Conservation (phyloP, 306 rosid genomes). For the Begonia peltatifolia region DNA sequence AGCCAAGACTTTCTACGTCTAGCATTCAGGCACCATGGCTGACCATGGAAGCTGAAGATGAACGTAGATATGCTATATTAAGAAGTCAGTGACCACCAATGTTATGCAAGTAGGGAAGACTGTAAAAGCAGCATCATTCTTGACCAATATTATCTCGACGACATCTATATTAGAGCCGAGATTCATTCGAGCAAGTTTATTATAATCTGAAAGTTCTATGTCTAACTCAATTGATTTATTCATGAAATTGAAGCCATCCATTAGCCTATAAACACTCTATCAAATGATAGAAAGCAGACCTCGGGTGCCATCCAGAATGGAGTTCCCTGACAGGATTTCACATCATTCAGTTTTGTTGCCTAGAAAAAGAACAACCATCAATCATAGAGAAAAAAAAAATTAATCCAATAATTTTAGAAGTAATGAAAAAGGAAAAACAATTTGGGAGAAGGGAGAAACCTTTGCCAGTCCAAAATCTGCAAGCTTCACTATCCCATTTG, state of each 20-base stretch:
- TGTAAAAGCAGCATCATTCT: too few species aligned
- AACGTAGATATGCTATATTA: too few species aligned
- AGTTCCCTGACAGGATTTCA: constrained; percentile 72
- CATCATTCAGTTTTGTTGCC: constrained; percentile 70
- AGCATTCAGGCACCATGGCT: too few species aligned
- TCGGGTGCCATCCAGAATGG: constrained; percentile 99
- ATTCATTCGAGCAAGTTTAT: too few species aligned
- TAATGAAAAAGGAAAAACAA: constrained; percentile 1
- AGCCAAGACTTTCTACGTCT: too few species aligned
- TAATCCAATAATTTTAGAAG: constrained; percentile 7
- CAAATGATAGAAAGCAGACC: constrained; percentile 44
- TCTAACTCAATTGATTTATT: background rate
- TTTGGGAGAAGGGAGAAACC: constrained; percentile 26
- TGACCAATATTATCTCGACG: background rate
- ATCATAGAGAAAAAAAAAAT: background rate
- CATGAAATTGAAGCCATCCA: background rate
- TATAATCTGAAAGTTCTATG: background rate
- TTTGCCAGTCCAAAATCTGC: constrained; percentile 98
- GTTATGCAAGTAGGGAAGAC: too few species aligned
- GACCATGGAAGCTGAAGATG: too few species aligned
- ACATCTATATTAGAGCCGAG: too few species aligned
- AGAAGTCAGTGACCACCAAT: too few species aligned
- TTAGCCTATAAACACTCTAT: constrained; percentile 2
- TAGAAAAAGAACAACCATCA: constrained; percentile 14
- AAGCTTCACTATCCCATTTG: constrained; percentile 88